Evolutionary conservation across 192 early-diverging fungal species (phyloP), one percentile per base, ranked within the genome.

Genomic region (Coemansia furcata): DNA sequence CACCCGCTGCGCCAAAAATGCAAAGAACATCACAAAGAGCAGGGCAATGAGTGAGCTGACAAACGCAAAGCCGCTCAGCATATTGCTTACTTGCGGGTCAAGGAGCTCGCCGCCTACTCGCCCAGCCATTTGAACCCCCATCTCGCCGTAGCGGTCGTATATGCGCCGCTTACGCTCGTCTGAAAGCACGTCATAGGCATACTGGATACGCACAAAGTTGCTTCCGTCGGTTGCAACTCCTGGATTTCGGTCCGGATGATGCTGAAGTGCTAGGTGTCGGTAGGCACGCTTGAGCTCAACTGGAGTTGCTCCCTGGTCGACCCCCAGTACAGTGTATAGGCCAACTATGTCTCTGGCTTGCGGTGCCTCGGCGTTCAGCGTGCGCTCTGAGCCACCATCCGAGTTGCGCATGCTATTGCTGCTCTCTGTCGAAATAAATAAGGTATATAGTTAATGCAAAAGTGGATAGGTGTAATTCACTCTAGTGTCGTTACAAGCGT

Each of bases 241-340:
- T 30, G 86, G 86, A 63, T 93, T 92, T 78, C 96, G 93, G 82
- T 98, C 96, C 49, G 94, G 96, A 69, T 99, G 96, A 78, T 94
- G 88, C 67, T 87, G 78, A 17, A 99, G 85, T 3, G 94, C 95
- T 14, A 93, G 81, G 6, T 86, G 88, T 63, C 90, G 84, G 72
- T 93, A 94, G 7, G 91, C 91, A 62, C 89, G 89, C 73, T 92
- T 92, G 66, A 94, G 87, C 40, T 93, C 92, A 17, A 74, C 81
- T 19, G 92, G 91, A 9, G 85, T 75, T 6, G 94, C 91, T 40
- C 84, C 79, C 63, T 87, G 85, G 12, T 81, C 64, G 4, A 96
- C 76, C 8, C 90, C 94, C 23, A 99, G 79, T 47, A 94, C 86
- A 79, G 91, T 92, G 83, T 99, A 99, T 50, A 93, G 89, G 66